Percentiles rank a stretch among this genome's conserved stretches.
These are phyloP conservation scores for Allium cepa DNA, from an alignment of 106 monocot genomes.

Conservation along the genomic window DNA sequence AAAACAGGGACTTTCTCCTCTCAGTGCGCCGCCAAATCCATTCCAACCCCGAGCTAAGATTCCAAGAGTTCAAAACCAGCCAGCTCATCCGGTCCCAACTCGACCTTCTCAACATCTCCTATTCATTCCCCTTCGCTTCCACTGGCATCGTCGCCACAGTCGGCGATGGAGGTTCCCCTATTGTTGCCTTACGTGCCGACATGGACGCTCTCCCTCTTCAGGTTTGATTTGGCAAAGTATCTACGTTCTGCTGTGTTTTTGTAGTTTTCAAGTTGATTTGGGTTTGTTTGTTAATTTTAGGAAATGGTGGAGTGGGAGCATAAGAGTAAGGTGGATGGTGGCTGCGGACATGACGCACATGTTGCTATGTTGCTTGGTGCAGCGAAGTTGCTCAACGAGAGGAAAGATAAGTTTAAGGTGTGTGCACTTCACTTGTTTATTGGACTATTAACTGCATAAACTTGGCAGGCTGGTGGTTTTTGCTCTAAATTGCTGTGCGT, in stretches of 20 bases:
- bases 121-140: slow-evolving; percentile 37
- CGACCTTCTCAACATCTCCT: slow-evolving; percentile 45
- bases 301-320: slow-evolving; percentile 83
- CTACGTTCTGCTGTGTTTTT: neutral
- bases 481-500: no score
- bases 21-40: slow-evolving; percentile 56
- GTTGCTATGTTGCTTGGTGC: slow-evolving; percentile 84
- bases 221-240: slow-evolving; percentile 13
- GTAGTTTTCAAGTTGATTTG: neutral
- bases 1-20: slow-evolving; percentile 34
- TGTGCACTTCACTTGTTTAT: neutral
- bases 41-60: slow-evolving; percentile 72
- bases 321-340: slow-evolving; percentile 70
- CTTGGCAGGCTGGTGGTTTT: no score
- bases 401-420: slow-evolving; percentile 63
- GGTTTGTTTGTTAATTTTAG: slow-evolving; percentile 9
- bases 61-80: slow-evolving; percentile 72
- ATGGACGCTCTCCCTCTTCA: slow-evolving; percentile 89
- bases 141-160: slow-evolving; percentile 68
- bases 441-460: no score
- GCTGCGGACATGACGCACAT: slow-evolving; percentile 71
- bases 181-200: slow-evolving; percentile 84
- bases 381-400: slow-evolving; percentile 68
- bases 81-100: slow-evolving; percentile 61
- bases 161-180: slow-evolving; percentile 54